These are phyloP conservation scores for Alnus rubra DNA, from an alignment of 306 rosid genomes.

Conservation along the genomic window DNA sequence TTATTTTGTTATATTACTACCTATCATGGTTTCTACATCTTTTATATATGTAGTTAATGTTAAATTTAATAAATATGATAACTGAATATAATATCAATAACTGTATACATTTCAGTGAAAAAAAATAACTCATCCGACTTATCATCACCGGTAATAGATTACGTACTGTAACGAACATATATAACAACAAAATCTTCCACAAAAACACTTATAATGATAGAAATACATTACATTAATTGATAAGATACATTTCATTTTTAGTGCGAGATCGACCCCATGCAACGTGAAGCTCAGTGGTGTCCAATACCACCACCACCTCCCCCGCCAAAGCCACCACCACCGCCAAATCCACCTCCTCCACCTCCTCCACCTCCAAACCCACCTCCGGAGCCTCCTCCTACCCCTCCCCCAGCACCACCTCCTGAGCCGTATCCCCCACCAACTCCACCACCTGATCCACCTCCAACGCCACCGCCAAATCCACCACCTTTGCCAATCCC, in stretches of 20 bases:
- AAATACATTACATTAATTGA: neutral
- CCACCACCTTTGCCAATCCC: conserved; percentile 28
- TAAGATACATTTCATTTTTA: neutral
- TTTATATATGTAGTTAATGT: too few species aligned
- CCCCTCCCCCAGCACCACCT: conserved; percentile 27
- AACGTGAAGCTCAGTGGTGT: conserved; percentile 42
- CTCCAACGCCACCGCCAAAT: neutral
- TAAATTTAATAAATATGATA: too few species aligned
- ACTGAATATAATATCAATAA: too few species aligned
- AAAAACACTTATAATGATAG: neutral
- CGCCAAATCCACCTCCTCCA: conserved; percentile 17
- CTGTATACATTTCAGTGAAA: neutral
- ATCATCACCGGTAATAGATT: neutral
- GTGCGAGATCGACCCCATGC: conserved; percentile 5
- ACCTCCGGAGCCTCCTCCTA: conserved; percentile 1
- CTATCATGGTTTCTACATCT: too few species aligned
- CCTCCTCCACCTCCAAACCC: conserved; percentile 40
- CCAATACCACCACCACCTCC: conserved; percentile 46
- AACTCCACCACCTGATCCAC: conserved; percentile 24
- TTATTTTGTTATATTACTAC: too few species aligned
- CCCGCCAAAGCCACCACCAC: conserved; percentile 38
- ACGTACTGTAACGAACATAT: neutral
- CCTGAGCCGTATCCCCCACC: conserved; percentile 32
- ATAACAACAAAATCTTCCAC: neutral
- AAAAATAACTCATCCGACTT: neutral